These are phyloP conservation scores for Salvia splendens DNA, from an alignment of 257 asterid species.

Conservation along the genomic window DNA sequence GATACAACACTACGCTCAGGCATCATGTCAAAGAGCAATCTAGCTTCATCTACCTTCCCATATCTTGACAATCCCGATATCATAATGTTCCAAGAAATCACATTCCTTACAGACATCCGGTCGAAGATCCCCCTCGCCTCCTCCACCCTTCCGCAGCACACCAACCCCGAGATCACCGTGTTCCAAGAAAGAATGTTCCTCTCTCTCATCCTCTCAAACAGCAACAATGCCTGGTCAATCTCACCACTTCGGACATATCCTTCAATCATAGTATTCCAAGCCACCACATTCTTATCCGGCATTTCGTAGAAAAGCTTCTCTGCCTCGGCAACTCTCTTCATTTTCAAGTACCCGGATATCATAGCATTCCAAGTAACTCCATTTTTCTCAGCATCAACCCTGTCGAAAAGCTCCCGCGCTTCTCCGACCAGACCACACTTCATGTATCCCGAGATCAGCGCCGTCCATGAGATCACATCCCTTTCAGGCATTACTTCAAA, in stretches of 20 bases:
- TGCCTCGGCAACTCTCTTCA: constrained; percentile 40
- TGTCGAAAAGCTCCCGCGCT: constrained; percentile 54
- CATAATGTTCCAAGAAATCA: constrained; percentile 62
- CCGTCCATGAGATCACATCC: constrained; percentile 71
- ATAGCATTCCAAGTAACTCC: constrained; percentile 64
- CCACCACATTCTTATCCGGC: constrained; percentile 53
- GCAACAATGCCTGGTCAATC: constrained; percentile 45
- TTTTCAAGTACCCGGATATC: constrained; percentile 54
- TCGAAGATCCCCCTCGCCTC: constrained; percentile 51
- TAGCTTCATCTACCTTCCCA: constrained; percentile 54
- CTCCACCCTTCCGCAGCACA: constrained; percentile 47
- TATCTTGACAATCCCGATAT: constrained; percentile 50
- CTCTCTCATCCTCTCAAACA: constrained; percentile 57
- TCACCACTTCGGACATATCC: constrained; percentile 46
- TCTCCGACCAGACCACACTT: constrained; percentile 49
- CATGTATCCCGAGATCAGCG: constrained; percentile 60
- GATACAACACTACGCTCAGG: constrained; percentile 59
- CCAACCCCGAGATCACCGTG: constrained; percentile 55
- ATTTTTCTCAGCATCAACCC: constrained; percentile 54
- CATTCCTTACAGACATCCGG: constrained; percentile 51
- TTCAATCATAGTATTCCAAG: constrained; percentile 66
- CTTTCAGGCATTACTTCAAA: constrained; percentile 69
- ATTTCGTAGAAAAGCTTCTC: constrained; percentile 56
- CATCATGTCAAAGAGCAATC: constrained; percentile 50
- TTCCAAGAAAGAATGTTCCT: constrained; percentile 65